Evolutionary conservation across 2,329 filamentous ascomycete genomes (phyloP).

Genomic region (Kalmusia sp.): DNA sequence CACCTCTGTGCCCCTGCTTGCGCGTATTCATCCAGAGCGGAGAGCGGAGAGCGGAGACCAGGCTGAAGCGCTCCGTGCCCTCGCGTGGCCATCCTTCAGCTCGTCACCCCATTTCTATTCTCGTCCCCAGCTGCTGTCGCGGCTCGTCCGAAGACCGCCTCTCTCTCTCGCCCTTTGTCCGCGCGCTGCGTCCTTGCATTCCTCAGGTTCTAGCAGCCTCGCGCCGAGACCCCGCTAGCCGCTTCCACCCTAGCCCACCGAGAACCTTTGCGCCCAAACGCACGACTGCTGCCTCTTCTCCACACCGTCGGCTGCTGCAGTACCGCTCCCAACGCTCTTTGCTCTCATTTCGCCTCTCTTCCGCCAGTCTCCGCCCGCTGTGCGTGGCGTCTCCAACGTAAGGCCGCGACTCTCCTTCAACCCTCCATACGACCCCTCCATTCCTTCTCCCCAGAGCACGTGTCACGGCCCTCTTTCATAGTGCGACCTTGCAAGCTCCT

Average conservation of each 20-base stretch:
- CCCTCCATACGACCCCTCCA: constrained; percentile 16
- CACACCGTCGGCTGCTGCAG: constrained; percentile 25
- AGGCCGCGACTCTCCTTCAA: constrained; percentile 29
- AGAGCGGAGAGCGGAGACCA: background rate
- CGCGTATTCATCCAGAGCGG: background rate
- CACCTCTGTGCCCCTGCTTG: background rate
- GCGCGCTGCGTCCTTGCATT: constrained; percentile 23
- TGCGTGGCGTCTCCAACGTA: constrained; percentile 34
- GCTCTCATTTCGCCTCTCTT: constrained; percentile 32
- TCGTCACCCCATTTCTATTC: constrained; percentile 2
- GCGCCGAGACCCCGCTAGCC: constrained; percentile 30
- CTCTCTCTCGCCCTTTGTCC: constrained; percentile 9
- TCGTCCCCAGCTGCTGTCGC: background rate
- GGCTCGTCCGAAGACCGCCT: constrained; percentile 5
- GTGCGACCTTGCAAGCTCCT: background rate
- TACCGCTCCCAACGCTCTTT: constrained; percentile 30
- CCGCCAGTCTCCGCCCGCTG: constrained; percentile 32
- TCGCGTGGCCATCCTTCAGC: background rate
- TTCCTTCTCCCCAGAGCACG: constrained; percentile 6
- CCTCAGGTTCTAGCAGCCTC: constrained; percentile 14
- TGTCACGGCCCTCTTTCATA: constrained; percentile 6
- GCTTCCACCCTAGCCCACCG: constrained; percentile 20
- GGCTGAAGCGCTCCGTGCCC: background rate
- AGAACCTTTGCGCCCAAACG: constrained; percentile 23
- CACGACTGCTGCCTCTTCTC: constrained; percentile 37